phyloP scores from a whole-genome alignment of 805 yeast species.

The Candida arabinofermentans region DNA sequence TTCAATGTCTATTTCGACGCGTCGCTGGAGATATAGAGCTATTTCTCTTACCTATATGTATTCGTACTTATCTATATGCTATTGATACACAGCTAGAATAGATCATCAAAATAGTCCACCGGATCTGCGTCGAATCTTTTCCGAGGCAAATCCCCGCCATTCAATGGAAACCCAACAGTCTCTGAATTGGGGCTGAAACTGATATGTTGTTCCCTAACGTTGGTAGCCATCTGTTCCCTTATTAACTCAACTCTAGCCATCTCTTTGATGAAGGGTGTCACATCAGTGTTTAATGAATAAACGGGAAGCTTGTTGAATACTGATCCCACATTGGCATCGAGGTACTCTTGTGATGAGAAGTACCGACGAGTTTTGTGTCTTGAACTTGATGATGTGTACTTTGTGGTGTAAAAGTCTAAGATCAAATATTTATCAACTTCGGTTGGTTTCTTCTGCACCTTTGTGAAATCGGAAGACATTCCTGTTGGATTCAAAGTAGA shows the following conservation, averaged over 20 bases:
- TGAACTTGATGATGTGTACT: neutral
- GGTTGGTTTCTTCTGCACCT: neutral
- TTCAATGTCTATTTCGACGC: no score
- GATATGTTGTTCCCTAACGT: constrained; percentile 1
- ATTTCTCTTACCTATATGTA: no score
- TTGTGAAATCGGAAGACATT: no score
- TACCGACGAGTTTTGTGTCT: constrained; percentile 8
- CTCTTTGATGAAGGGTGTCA: constrained; percentile 25
- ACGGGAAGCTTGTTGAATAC: constrained; percentile 17
- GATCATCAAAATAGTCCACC: constrained; percentile 12
- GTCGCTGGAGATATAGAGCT: no score
- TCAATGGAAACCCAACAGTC: neutral
- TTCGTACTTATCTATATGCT: neutral
- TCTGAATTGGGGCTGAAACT: neutral
- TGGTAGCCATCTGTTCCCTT: constrained; percentile 6
- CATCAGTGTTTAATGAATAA: constrained; percentile 14
- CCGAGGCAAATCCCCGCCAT: neutral
- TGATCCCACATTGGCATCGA: constrained; percentile 18
- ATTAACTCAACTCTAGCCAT: constrained; percentile 27
- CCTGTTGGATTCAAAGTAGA: neutral
- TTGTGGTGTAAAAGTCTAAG: neutral
- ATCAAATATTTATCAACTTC: neutral
- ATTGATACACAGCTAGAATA: constrained; percentile 4
- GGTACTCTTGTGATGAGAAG: constrained; percentile 19
- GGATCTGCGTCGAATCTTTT: constrained; percentile 15